Conservation (phyloP, 306 rosid genomes). For the Arachis hypogaea region DNA sequence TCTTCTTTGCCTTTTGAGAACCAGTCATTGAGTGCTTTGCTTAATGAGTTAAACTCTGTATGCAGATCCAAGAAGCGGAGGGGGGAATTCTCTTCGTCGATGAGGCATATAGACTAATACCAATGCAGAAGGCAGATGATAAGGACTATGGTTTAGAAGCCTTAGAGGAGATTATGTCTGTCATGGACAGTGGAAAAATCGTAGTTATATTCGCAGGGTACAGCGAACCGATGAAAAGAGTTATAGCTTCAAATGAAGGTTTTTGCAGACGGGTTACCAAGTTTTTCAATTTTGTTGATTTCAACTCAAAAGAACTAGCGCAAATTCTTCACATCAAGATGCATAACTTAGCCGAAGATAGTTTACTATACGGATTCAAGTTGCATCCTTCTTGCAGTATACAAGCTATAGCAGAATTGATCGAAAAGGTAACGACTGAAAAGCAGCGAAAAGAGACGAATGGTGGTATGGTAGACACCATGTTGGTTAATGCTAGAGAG, state of each 20-base stretch:
- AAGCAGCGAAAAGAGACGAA: slow-evolving; percentile 82
- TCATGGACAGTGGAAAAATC: slow-evolving; percentile 93
- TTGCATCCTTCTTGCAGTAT: slow-evolving; percentile 68
- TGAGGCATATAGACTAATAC: slow-evolving; percentile 92
- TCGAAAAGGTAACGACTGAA: slow-evolving; percentile 66
- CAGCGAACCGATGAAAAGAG: slow-evolving; percentile 89
- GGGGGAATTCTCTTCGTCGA: slow-evolving; percentile 97
- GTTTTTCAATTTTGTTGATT: slow-evolving; percentile 84
- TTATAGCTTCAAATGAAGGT: slow-evolving; percentile 89
- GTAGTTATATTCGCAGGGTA: slow-evolving; percentile 96
- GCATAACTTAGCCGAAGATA: slow-evolving; percentile 61
- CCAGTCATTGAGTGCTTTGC: not conserved
- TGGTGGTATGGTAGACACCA: slow-evolving; percentile 81
- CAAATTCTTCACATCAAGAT: slow-evolving; percentile 86
- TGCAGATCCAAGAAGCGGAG: slow-evolving; percentile 87
- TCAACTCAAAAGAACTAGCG: slow-evolving; percentile 76
- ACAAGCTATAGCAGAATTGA: slow-evolving; percentile 64
- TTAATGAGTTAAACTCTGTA: slow-evolving; percentile 28
- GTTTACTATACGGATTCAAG: slow-evolving; percentile 84
- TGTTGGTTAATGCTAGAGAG: slow-evolving; percentile 89
- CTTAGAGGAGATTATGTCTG: slow-evolving; percentile 97
- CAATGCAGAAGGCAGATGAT: slow-evolving; percentile 93
- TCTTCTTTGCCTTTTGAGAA: not conserved
- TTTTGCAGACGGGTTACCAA: slow-evolving; percentile 94
- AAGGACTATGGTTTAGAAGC: slow-evolving; percentile 98